These are phyloP conservation scores for Aspergillus ostianus DNA, from an alignment of 495 filamentous ascomycete species.

Conservation along the genomic window DNA sequence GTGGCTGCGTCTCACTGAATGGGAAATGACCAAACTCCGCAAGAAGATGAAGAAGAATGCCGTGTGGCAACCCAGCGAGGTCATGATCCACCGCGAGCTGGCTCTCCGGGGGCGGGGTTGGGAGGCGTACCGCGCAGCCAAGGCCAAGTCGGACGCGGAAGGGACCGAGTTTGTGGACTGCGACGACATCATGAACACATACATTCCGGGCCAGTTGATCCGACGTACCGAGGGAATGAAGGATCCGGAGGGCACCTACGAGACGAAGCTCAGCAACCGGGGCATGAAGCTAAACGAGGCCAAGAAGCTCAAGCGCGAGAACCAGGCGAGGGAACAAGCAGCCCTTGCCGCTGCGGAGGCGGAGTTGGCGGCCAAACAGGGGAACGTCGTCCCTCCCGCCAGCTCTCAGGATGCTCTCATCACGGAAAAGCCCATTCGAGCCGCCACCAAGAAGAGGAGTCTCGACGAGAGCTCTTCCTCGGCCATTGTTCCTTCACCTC, in stretches of 20 bases:
- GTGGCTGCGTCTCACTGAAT: slow-evolving; percentile 87
- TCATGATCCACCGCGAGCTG: slow-evolving; percentile 92
- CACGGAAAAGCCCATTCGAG: slow-evolving; percentile 20
- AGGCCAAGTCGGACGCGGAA: slow-evolving; percentile 63
- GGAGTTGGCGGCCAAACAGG: slow-evolving; percentile 55
- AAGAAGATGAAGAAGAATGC: slow-evolving; percentile 99
- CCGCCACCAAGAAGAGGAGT: slow-evolving; percentile 32
- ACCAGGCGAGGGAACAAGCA: slow-evolving; percentile 61
- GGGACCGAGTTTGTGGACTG: slow-evolving; percentile 63
- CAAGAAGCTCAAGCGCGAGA: slow-evolving; percentile 84
- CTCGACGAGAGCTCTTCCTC: slow-evolving; percentile 17
- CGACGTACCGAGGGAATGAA: slow-evolving; percentile 49
- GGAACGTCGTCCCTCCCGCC: slow-evolving; percentile 25
- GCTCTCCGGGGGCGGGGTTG: slow-evolving; percentile 72
- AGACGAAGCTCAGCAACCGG: slow-evolving; percentile 65
- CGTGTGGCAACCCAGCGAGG: slow-evolving; percentile 89
- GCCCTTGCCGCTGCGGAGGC: slow-evolving; percentile 55
- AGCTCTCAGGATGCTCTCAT: slow-evolving; percentile 13
- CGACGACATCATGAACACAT: slow-evolving; percentile 46
- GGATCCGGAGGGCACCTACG: slow-evolving; percentile 35
- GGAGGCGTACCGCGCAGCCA: slow-evolving; percentile 69
- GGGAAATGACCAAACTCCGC: slow-evolving; percentile 84
- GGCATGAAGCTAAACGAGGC: slow-evolving; percentile 92
- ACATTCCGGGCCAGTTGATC: slow-evolving; percentile 43
- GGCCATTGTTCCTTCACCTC: slow-evolving; percentile 4